Evolutionary conservation across 352 stramenopile species (phyloP).

Genomic region (Phytophthora vignae): DNA sequence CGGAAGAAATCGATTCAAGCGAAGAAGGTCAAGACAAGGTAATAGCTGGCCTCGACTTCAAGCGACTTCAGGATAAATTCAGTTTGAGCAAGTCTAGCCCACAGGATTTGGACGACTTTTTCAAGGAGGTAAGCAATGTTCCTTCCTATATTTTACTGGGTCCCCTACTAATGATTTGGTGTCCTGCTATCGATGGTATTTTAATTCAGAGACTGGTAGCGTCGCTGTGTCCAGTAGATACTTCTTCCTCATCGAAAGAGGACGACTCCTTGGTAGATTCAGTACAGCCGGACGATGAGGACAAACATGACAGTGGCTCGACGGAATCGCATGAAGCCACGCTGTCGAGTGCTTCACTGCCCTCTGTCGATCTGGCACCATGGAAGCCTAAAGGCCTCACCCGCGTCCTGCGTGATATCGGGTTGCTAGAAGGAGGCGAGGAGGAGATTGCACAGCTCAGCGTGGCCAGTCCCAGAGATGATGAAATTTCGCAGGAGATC

Average conservation of each 20-base stretch:
- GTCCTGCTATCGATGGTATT: background rate
- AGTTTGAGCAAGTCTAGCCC: slow-evolving; percentile 21
- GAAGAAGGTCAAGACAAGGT: slow-evolving; percentile 16
- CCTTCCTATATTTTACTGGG: background rate
- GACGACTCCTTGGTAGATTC: slow-evolving; percentile 7
- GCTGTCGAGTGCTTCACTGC: slow-evolving; percentile 12
- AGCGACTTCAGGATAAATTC: slow-evolving; percentile 31
- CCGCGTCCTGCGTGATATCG: slow-evolving; percentile 45
- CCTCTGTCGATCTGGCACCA: slow-evolving; percentile 18
- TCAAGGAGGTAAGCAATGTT: slow-evolving; percentile 49
- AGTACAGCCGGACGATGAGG: slow-evolving; percentile 30
- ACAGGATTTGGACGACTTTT: slow-evolving; percentile 47
- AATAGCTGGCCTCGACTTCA: slow-evolving; percentile 14
- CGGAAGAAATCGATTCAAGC: slow-evolving; percentile 14
- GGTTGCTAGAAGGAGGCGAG: slow-evolving; percentile 53
- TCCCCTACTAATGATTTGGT: background rate
- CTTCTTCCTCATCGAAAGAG: slow-evolving; percentile 12
- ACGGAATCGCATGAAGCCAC: slow-evolving; percentile 9
- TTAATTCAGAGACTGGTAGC: slow-evolving; percentile 45
- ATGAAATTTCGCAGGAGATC: slow-evolving; percentile 76
- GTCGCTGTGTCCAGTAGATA: slow-evolving; percentile 31
- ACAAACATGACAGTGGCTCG: slow-evolving; percentile 21
- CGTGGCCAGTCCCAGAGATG: slow-evolving; percentile 48
- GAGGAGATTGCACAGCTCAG: slow-evolving; percentile 32
- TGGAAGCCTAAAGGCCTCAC: slow-evolving; percentile 45